Evolutionary conservation across 2,329 filamentous ascomycete genomes (phyloP).

Genomic region (Shiraia sp.): DNA sequence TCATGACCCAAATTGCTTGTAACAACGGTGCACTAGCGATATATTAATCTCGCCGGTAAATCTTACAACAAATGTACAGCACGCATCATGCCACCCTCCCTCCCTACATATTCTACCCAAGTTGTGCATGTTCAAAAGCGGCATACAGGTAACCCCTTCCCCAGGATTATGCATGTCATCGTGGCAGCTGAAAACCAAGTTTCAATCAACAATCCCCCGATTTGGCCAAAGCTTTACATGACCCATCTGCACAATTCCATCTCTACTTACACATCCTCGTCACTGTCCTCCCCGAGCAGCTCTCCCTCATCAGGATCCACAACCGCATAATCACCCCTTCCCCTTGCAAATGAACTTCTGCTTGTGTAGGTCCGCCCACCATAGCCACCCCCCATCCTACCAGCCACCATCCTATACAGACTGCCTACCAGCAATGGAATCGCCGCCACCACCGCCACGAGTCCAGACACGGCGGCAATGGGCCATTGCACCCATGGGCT

Average conservation of each 20-base stretch:
- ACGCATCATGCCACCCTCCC: too few relatives aligned
- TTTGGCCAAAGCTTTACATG: too few relatives aligned
- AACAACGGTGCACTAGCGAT: not conserved
- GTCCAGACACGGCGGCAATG: constrained; percentile 50
- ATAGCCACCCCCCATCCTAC: constrained; percentile 57
- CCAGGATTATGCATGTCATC: not conserved
- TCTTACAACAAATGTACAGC: too few relatives aligned
- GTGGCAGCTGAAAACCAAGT: not conserved
- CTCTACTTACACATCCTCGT: constrained; percentile 74
- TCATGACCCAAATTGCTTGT: too few relatives aligned
- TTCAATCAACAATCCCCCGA: too few relatives aligned
- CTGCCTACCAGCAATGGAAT: constrained; percentile 71
- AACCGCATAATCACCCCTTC: constrained; percentile 82
- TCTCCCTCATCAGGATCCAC: constrained; percentile 96
- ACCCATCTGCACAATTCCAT: constrained; percentile 2
- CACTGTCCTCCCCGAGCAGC: constrained; percentile 87
- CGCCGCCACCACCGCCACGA: constrained; percentile 60
- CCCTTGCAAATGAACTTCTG: constrained; percentile 83
- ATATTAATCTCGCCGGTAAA: not conserved
- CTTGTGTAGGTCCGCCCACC: constrained; percentile 79
- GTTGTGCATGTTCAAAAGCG: too few relatives aligned
- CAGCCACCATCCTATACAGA: constrained; percentile 68
- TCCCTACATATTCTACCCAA: too few relatives aligned
- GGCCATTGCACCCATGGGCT: constrained; percentile 81
- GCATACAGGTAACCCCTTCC: too few relatives aligned